Evolutionary conservation across 306 rosid species (phyloP).

Genomic region (Canavalia ensiformis): DNA sequence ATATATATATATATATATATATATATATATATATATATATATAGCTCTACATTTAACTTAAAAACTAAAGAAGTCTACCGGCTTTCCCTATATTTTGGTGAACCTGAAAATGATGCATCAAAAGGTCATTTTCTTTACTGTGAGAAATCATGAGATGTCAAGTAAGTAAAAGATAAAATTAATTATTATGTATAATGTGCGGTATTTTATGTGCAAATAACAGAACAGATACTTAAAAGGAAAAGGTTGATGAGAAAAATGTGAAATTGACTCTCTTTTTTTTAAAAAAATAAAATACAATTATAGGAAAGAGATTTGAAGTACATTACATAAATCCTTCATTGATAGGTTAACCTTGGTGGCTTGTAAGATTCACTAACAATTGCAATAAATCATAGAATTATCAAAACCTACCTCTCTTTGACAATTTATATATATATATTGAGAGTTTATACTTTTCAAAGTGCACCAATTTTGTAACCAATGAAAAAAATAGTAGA

Average conservation of each 20-base stretch:
- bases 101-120: too few relatives aligned
- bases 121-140: too few relatives aligned
- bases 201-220: too few relatives aligned
- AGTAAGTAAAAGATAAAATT: too few relatives aligned
- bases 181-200: too few relatives aligned
- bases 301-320: too few relatives aligned
- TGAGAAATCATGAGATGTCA: too few relatives aligned
- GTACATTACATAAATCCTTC: too few relatives aligned
- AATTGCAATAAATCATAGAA: neutral
- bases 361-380: neutral
- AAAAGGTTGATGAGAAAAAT: conserved; percentile 4
- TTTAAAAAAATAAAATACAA: neutral
- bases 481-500: conserved; percentile 20
- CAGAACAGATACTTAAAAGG: neutral
- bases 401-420: neutral
- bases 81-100: conserved; percentile 29
- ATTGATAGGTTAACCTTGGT: neutral
- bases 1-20: too few relatives aligned
- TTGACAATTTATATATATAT: neutral
- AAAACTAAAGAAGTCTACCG: neutral
- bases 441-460: conserved; percentile 2
- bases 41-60: neutral
- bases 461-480: conserved; percentile 1
- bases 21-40: too few relatives aligned
- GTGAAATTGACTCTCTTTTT: neutral